Evolutionary conservation across 176 grass and related monocot species (phyloP).

Genomic region (Zoysia japonica): DNA sequence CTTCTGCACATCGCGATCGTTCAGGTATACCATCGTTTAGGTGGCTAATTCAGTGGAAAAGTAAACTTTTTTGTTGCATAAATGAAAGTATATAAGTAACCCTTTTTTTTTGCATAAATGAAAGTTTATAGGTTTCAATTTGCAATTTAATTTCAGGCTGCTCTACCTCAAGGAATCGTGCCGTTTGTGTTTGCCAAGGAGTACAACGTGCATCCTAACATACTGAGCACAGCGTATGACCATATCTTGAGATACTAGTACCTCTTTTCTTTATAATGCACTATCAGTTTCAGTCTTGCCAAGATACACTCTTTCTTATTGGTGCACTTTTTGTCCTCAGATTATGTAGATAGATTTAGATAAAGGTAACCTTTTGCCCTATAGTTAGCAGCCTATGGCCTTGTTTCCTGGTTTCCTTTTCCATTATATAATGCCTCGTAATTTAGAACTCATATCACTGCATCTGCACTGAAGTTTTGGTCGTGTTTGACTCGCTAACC

Average conservation of each 20-base stretch:
- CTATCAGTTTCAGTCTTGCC: not conserved
- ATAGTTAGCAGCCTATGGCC: not conserved
- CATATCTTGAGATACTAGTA: not conserved
- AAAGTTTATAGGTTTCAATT: not conserved
- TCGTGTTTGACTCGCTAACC: not conserved
- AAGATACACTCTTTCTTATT: not conserved
- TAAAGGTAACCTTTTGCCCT: not conserved
- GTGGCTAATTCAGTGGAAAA: not conserved
- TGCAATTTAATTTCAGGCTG: conserved; percentile 48
- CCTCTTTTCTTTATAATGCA: not conserved
- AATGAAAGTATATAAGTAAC: not conserved
- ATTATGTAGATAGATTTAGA: no score
- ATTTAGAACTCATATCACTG: not conserved
- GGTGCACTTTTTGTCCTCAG: not conserved
- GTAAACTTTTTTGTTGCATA: not conserved
- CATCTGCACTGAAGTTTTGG: not conserved
- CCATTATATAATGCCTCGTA: not conserved
- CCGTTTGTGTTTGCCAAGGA: conserved; percentile 93
- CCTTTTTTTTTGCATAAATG: not conserved
- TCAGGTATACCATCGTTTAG: conserved; percentile 46
- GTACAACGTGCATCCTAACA: conserved; percentile 83
- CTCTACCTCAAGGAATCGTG: conserved; percentile 87
- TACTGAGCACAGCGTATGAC: conserved; percentile 81
- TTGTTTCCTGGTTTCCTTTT: not conserved
- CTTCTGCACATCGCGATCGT: conserved; percentile 88